Evolutionary conservation across 768 basidiomycete species (phyloP), one percentile per base, ranked within the genome.

Genomic region (Boletus barrowsii): DNA sequence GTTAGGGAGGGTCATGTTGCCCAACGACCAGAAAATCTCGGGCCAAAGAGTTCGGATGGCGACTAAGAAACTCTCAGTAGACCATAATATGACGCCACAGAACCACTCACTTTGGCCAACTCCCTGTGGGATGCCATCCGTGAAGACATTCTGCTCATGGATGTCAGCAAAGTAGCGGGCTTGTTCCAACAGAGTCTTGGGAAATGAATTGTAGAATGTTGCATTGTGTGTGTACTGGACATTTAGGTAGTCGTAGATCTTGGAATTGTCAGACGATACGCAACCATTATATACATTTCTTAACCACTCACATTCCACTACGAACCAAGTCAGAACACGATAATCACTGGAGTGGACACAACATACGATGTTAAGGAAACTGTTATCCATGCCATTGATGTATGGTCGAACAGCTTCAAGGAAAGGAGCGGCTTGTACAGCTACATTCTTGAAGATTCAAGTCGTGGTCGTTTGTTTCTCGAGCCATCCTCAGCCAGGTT

Each of bases 181-280:
- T 68, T 88, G 88, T 56, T 86, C 79, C 60, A 88, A 66, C 64
- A 85, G 77, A 6, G 81, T 83, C 24, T 85, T 81, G 4, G 88
- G 86, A 42, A 93, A 83, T 54, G 83, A 78, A 58, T 83, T 73
- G 8, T 85, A 84, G 59, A 87, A 94, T 22, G 87, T 86, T 71
- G 79, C 81, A 76, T 94, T 93, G 76, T 94, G 89, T 35, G 77
- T 81, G 55, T 87, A 80, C 68, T 91, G 77, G 13, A 87, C 79
- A 72, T 84, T 84, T 59, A 93, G 78, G 70, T 78, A 90, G 72
- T 92, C 88, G 66, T 81, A 88, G 62, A 92, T 76, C 87, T 89
- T 58, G 35, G 40, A 8, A 43, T 30, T 11, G 43, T 22, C 22
- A 57, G 50, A 45, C 18, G 20, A 48, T 14, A 14, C 3, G 11